These are phyloP conservation scores for Metarhizium album DNA, from an alignment of 2,329 filamentous ascomycete species.

Conservation along the genomic window DNA sequence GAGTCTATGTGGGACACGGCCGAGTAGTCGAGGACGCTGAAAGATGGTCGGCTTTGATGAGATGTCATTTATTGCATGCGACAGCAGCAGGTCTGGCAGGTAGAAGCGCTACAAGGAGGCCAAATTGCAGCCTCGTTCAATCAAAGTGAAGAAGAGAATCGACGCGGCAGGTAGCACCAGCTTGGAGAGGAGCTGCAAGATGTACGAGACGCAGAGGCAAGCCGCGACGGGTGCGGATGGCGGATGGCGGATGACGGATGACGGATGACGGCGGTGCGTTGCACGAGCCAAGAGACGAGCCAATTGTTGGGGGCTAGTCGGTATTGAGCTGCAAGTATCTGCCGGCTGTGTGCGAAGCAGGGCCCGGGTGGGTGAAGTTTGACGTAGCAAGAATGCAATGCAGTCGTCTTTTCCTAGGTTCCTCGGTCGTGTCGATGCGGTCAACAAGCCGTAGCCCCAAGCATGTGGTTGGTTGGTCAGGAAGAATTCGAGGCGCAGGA, in stretches of 20 bases:
- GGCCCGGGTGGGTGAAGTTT: background rate
- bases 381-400: background rate
- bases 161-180: background rate
- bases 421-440: background rate
- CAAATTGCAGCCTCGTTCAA: background rate
- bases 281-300: background rate
- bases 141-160: background rate
- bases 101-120: background rate
- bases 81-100: background rate
- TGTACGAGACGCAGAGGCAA: background rate
- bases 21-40: background rate
- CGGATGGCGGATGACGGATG: background rate
- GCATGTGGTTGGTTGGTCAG: background rate
- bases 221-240: background rate
- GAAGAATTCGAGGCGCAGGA: background rate
- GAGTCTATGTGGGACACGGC: slow-evolving; percentile 2
- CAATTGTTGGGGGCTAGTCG: background rate
- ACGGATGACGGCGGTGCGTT: background rate
- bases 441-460: background rate
- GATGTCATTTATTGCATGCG: background rate
- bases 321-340: background rate
- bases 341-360: background rate
- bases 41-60: background rate
- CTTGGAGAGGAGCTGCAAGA: background rate
- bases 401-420: background rate